Evolutionary conservation across 129 eudicot species (phyloP), one percentile per base, ranked within the genome.

Genomic region (Helianthus tuberosus): DNA sequence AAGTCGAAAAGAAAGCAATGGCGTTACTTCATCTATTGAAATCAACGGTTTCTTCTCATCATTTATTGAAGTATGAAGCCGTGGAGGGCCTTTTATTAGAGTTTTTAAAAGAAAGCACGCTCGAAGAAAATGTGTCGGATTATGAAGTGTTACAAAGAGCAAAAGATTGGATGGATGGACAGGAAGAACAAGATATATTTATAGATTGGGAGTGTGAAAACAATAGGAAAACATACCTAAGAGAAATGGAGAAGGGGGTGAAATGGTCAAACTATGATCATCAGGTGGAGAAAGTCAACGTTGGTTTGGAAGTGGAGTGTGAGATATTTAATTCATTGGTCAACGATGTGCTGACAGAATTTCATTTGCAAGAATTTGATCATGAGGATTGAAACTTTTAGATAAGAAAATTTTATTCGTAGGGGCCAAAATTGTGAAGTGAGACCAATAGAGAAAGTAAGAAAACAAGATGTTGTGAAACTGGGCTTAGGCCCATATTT

Each of bases 151-250:
- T 88, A 20, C 64, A 77, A 8, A 46, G n/a, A 27, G 86, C 87
- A 5, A 81, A 73, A 73, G 83, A 83, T 11, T 93, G 98, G 98
- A 69, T 93, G 27, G 82, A 79, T 11, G 89, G 89, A 32, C 63
- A 81, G 4, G 41, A 65, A 7, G 49, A 35, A 25, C 49, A 35
- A 32, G 87, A 80, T 35, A 2, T 66, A 51, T 16, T 79, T 32
- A 16, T 81, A 66, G 93, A 76, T 7, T 93, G 96, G 98, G 83
- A 81, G 64, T 83, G 73, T 64, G 68, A 84, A 55, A 72, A 79
- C 64, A 81, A 74, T 70, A 86, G 87, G 68, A 20, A 79, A 75
- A 81, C 77, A n/a, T 90, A 85, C 39, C 50, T 85, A 72, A 77
- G 64, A 55, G 91, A 77, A 20, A 88, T 90, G 85, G 98, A 93